Conservation (phyloP, 1,139 yeast genomes). For the Barnettozyma hawaiiensis region DNA sequence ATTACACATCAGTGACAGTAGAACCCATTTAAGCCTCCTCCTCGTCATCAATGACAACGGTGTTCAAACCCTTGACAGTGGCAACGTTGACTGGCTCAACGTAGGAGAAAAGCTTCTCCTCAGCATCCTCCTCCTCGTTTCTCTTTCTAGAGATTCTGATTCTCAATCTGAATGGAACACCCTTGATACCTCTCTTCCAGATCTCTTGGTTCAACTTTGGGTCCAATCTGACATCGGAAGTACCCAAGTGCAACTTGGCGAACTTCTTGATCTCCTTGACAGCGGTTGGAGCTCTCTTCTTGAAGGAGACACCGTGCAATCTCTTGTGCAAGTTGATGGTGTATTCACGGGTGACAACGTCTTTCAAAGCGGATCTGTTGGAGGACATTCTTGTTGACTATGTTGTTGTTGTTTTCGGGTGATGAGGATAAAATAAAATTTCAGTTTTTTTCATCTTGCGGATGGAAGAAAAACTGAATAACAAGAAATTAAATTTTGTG, state of each 20-base stretch:
- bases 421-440: not conserved
- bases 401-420: not conserved
- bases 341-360: slow-evolving; percentile 99
- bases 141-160: slow-evolving; percentile 99
- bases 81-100: slow-evolving; percentile 97
- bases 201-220: slow-evolving; percentile 97
- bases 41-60: slow-evolving; percentile 92
- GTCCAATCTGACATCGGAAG: slow-evolving; percentile 98
- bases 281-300: slow-evolving; percentile 99
- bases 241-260: slow-evolving; percentile 98
- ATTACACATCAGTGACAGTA: slow-evolving; percentile 4
- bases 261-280: slow-evolving; percentile 99
- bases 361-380: slow-evolving; percentile 90
- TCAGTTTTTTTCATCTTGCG: slow-evolving; percentile 3
- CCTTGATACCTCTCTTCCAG: slow-evolving; percentile 99
- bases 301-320: slow-evolving; percentile 97
- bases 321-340: slow-evolving; percentile 99
- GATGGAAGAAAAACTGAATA: no score
- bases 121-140: slow-evolving; percentile 99
- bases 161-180: slow-evolving; percentile 97
- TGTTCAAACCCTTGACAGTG: slow-evolving; percentile 94
- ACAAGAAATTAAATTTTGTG: no score
- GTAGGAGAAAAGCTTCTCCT: slow-evolving; percentile 95
- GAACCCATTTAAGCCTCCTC: slow-evolving; percentile 37
- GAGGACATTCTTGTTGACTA: slow-evolving; percentile 33